phyloP scores from a whole-genome alignment of 208 protist genomes.

The Balamuthia mandrillaris region DNA sequence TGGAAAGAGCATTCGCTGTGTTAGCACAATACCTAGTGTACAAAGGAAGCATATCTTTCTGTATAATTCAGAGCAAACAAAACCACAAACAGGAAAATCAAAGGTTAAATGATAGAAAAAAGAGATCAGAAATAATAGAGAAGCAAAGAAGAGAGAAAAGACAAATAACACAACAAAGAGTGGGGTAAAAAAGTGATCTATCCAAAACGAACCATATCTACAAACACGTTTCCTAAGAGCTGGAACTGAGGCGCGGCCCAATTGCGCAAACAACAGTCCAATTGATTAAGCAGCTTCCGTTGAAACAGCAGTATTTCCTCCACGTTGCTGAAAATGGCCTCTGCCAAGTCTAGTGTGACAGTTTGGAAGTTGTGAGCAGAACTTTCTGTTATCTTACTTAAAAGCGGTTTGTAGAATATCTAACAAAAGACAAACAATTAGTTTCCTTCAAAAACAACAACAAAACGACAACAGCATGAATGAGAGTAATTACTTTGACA shows the following conservation, averaged over 20 bases:
- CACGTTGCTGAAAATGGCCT: slow-evolving; percentile 9
- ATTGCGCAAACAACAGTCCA: background rate
- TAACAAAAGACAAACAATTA: too few relatives aligned
- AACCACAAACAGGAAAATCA: background rate
- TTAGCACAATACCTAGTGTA: slow-evolving; percentile 8
- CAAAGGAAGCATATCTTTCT: slow-evolving; percentile 12
- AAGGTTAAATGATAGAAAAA: background rate
- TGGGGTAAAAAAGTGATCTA: background rate
- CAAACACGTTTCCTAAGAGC: background rate
- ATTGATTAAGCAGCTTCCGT: background rate
- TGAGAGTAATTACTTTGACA: background rate
- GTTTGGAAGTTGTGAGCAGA: too few relatives aligned
- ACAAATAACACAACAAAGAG: background rate
- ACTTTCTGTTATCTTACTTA: too few relatives aligned
- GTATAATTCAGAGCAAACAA: background rate
- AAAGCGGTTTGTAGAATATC: too few relatives aligned
- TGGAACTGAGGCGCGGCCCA: background rate
- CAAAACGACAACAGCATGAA: background rate
- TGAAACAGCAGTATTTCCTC: slow-evolving; percentile 3
- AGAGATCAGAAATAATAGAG: background rate
- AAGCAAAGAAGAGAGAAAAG: background rate
- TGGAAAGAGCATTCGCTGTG: background rate
- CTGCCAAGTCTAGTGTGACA: background rate
- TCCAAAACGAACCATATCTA: background rate
- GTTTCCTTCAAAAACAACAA: too few relatives aligned